Percentiles rank a stretch among this genome's conserved stretches.
Conservation (phyloP, 768 basidiomycete genomes). For the Russula emetica region DNA sequence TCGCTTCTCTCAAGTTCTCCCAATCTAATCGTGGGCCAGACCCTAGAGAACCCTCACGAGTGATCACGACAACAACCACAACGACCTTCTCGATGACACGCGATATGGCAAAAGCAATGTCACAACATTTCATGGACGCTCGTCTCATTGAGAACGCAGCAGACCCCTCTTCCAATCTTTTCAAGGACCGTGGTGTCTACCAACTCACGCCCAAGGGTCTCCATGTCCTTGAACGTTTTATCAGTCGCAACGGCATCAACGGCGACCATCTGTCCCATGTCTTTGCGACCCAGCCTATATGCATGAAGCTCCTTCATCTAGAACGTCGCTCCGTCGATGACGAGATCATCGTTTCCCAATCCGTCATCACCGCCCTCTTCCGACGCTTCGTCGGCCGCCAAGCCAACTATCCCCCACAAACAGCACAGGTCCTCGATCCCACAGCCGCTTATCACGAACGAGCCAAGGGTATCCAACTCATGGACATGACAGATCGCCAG, state of each 20-base stretch:
- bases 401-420: slow-evolving; percentile 67
- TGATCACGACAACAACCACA: slow-evolving; percentile 98
- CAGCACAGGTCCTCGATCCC: slow-evolving; percentile 49
- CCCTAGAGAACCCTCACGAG: slow-evolving; percentile 94
- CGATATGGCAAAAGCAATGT: slow-evolving; percentile 99
- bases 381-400: slow-evolving; percentile 88
- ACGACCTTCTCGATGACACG: slow-evolving; percentile 99
- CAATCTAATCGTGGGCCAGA: slow-evolving; percentile 98
- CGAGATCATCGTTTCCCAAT: slow-evolving; percentile 93
- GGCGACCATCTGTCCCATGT: slow-evolving; percentile 87
- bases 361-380: slow-evolving; percentile 92
- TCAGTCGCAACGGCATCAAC: slow-evolving; percentile 97
- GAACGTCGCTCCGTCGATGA: slow-evolving; percentile 90
- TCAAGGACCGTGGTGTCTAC: slow-evolving; percentile 98
- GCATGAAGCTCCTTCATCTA: slow-evolving; percentile 95
- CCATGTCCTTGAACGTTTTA: slow-evolving; percentile 98
- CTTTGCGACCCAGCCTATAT: slow-evolving; percentile 90
- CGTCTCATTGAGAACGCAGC: slow-evolving; percentile 95
- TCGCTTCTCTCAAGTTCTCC: slow-evolving; percentile 95
- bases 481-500: slow-evolving; percentile 62
- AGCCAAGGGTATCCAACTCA: slow-evolving; percentile 65
- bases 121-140: slow-evolving; percentile 99
- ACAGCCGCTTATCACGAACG: slow-evolving; percentile 76
- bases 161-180: slow-evolving; percentile 80
- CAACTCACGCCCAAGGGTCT: slow-evolving; percentile 95